Evolutionary conservation across 805 yeast species (phyloP).

Genomic region (Candida awuae): DNA sequence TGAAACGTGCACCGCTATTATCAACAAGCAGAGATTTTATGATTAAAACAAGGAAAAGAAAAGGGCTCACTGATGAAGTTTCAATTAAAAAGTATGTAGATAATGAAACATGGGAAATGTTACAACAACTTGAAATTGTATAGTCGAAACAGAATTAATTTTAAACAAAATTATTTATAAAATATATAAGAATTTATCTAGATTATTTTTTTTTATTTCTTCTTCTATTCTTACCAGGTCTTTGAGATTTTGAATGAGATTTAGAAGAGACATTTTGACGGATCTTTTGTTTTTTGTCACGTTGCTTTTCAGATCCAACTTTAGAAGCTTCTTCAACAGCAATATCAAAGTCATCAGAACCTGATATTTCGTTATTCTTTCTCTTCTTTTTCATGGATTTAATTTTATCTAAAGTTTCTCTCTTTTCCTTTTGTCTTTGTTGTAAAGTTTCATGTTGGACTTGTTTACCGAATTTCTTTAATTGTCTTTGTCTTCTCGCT

Average conservation of each 20-base stretch:
- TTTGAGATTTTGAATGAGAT: slow-evolving; percentile 37
- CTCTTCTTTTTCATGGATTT: slow-evolving; percentile 87
- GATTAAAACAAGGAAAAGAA: slow-evolving; percentile 79
- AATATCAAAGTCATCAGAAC: slow-evolving; percentile 72
- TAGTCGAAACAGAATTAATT: background rate
- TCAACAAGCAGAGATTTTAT: slow-evolving; percentile 84
- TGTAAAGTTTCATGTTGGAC: slow-evolving; percentile 91
- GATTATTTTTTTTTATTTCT: slow-evolving; percentile 21
- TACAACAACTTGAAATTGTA: slow-evolving; percentile 29
- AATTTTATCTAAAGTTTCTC: slow-evolving; percentile 81
- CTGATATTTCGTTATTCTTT: slow-evolving; percentile 60
- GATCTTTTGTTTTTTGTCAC: slow-evolving; percentile 52
- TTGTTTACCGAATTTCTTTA: slow-evolving; percentile 96
- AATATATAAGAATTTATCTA: background rate
- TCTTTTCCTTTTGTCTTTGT: slow-evolving; percentile 88
- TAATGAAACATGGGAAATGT: slow-evolving; percentile 42
- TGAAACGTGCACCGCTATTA: slow-evolving; percentile 64
- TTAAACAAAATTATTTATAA: background rate
- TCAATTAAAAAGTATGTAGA: slow-evolving; percentile 61
- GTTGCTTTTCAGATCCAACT: slow-evolving; percentile 29
- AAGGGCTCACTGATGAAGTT: slow-evolving; percentile 75
- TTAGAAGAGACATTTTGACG: slow-evolving; percentile 25
- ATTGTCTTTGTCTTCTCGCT: slow-evolving; percentile 86
- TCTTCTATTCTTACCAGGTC: slow-evolving; percentile 55
- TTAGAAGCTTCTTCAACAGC: slow-evolving; percentile 90